These are phyloP conservation scores for Miamiensis avidus DNA, from an alignment of 169 alveolate genomes.

Conservation along the genomic window DNA sequence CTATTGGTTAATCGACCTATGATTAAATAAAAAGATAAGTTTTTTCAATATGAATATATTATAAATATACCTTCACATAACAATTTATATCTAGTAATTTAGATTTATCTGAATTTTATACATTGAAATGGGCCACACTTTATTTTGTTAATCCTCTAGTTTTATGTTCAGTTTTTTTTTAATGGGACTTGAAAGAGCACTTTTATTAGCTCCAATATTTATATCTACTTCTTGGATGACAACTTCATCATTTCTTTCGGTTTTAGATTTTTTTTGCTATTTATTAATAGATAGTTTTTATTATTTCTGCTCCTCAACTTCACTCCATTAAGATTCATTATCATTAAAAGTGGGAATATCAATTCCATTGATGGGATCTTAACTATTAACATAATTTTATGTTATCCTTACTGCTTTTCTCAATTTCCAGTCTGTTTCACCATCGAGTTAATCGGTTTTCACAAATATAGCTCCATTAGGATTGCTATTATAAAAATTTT, in stretches of 20 bases:
- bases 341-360: too few relatives aligned
- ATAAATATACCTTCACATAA: background rate
- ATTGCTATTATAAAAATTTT: slow-evolving; percentile 13
- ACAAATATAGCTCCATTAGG: slow-evolving; percentile 51
- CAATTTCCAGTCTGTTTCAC: slow-evolving; percentile 70
- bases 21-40: too few relatives aligned
- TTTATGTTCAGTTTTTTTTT: too few relatives aligned
- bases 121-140: background rate
- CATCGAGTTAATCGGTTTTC: slow-evolving; percentile 61
- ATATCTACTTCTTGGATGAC: slow-evolving; percentile 34
- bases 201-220: slow-evolving; percentile 41
- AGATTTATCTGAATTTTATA: background rate
- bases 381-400: slow-evolving; percentile 38
- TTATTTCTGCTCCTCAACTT: background rate
- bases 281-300: background rate
- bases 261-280: slow-evolving; percentile 17
- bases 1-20: slow-evolving; percentile 33
- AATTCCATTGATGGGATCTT: background rate
- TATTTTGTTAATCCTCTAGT: background rate
- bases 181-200: too few relatives aligned
- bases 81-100: too few relatives aligned
- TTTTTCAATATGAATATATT: too few relatives aligned
- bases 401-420: slow-evolving; percentile 50
- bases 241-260: slow-evolving; percentile 25
- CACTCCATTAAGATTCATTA: background rate